Percentiles rank a stretch among this genome's conserved stretches.
Evolutionary conservation across 768 basidiomycete genomes (phyloP).

Genomic region (Solioccasus polychromus): DNA sequence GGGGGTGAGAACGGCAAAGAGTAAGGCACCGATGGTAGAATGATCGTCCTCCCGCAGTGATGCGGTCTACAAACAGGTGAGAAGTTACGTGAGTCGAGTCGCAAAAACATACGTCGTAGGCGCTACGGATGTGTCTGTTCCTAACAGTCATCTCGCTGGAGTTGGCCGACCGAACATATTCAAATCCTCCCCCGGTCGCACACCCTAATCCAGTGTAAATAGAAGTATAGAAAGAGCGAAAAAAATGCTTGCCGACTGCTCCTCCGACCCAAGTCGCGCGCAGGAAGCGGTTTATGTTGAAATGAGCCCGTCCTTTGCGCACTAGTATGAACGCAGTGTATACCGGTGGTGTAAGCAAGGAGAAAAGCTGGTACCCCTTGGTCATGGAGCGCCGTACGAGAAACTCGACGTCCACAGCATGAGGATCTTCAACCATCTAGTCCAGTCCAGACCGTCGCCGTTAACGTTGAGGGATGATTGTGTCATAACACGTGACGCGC

Average conservation of each 20-base stretch:
- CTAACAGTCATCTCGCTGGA: constrained; percentile 49
- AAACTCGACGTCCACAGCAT: constrained; percentile 58
- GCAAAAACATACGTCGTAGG: constrained; percentile 55
- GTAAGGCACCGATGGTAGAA: constrained; percentile 66
- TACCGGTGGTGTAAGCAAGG: constrained; percentile 58
- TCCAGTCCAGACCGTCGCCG: constrained; percentile 5
- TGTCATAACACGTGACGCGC: constrained; percentile 25
- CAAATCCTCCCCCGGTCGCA: constrained; percentile 50
- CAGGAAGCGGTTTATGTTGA: constrained; percentile 60
- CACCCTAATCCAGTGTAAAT: constrained; percentile 26
- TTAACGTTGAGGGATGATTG: background rate
- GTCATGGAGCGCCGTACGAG: constrained; percentile 64
- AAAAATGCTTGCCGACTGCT: constrained; percentile 39
- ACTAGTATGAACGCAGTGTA: constrained; percentile 54
- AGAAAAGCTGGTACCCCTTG: constrained; percentile 66
- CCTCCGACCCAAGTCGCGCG: constrained; percentile 77
- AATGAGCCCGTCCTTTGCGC: constrained; percentile 51
- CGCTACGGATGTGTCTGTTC: constrained; percentile 45
- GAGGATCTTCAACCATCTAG: constrained; percentile 23
- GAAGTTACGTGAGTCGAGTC: background rate
- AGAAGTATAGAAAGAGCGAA: background rate
- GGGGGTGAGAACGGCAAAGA: constrained; percentile 62
- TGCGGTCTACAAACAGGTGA: constrained; percentile 41
- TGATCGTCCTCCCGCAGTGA: constrained; percentile 69
- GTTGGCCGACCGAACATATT: constrained; percentile 58